Evolutionary conservation across 176 grass and related monocot species (phyloP).

Genomic region (Neostapfia colusana): DNA sequence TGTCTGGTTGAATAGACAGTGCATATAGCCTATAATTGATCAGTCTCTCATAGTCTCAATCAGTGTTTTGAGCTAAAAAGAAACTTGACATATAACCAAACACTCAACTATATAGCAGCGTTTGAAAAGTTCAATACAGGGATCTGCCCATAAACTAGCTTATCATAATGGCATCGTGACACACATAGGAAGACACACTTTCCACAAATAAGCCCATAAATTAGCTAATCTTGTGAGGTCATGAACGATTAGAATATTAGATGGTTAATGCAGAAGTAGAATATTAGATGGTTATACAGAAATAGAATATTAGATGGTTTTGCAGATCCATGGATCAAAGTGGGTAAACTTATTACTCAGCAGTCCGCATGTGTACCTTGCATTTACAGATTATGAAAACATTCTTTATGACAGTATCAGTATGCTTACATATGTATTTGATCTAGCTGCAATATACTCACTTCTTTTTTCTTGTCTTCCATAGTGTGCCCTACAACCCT

Average conservation of each 20-base stretch:
- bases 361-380: conserved; percentile 15
- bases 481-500: conserved; percentile 96
- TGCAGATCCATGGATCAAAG: conserved; percentile 2
- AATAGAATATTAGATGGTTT: conserved; percentile 30
- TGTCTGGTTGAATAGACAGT: conserved; percentile 3
- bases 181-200: background rate
- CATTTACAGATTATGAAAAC: background rate
- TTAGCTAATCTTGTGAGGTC: conserved; percentile 12
- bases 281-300: conserved; percentile 25
- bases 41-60: background rate
- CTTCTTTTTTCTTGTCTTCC: conserved; percentile 31
- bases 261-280: conserved; percentile 30
- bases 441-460: conserved; percentile 29
- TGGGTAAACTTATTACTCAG: conserved; percentile 23
- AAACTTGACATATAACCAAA: conserved; percentile 31
- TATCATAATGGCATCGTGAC: background rate
- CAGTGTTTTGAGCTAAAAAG: conserved; percentile 15
- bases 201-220: conserved; percentile 17
- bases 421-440: conserved; percentile 15
- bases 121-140: conserved; percentile 26
- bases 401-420: conserved; percentile 20
- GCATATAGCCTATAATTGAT: conserved; percentile 15
- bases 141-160: conserved; percentile 17
- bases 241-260: conserved; percentile 6
- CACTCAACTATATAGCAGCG: conserved; percentile 10